Percentiles rank a stretch among this genome's conserved stretches.
phyloP scores from a whole-genome alignment of 1,139 yeast species.

The Protomyces macrosporus region DNA sequence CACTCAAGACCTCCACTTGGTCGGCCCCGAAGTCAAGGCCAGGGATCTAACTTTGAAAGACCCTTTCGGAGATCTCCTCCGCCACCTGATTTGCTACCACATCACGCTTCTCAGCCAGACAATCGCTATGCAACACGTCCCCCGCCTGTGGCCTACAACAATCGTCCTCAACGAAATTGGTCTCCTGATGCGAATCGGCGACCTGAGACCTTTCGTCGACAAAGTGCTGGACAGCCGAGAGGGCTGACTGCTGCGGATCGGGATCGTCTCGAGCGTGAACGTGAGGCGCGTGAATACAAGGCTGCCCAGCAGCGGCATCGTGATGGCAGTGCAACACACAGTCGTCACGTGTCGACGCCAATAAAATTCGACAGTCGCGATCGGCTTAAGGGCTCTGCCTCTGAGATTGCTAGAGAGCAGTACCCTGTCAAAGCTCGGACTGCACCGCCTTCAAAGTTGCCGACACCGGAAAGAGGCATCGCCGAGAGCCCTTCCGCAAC shows the following conservation, averaged over 20 bases:
- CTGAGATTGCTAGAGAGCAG: neutral
- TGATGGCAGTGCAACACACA: neutral
- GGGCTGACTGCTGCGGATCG: neutral
- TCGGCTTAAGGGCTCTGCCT: neutral
- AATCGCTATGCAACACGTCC: neutral
- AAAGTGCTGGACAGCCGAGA: neutral
- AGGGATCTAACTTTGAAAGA: neutral
- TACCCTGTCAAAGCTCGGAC: neutral
- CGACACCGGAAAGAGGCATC: neutral
- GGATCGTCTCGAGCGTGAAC: neutral
- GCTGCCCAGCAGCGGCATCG: neutral
- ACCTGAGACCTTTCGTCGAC: conserved; percentile 1
- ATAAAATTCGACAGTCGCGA: neutral
- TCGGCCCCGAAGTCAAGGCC: neutral
- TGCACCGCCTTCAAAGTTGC: neutral
- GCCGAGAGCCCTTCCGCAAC: neutral
- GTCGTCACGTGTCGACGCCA: neutral
- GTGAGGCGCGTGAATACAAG: conserved; percentile 12
- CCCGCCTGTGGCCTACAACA: neutral
- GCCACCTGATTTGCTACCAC: neutral
- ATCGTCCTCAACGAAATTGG: neutral
- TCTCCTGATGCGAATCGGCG: conserved; percentile 15
- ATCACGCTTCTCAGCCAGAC: neutral
- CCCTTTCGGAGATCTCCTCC: neutral
- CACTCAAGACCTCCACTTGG: neutral